Percentiles rank a stretch among this genome's conserved stretches.
phyloP scores from a whole-genome alignment of 805 yeast genomes.

The Kluyveromyces aestuarii region DNA sequence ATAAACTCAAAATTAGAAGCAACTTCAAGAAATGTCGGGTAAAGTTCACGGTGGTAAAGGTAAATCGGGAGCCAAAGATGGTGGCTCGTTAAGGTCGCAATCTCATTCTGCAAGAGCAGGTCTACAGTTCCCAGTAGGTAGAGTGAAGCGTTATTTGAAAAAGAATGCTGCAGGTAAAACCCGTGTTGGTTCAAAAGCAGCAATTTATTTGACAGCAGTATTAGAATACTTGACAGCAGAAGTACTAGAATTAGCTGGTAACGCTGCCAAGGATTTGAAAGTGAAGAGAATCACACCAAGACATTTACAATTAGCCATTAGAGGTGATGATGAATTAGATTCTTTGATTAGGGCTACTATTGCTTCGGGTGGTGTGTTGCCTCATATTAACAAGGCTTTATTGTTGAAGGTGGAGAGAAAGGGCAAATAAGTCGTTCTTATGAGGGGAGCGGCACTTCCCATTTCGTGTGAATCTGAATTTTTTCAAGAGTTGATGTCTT shows the following conservation, averaged over 20 bases:
- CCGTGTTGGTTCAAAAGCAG: slow-evolving; percentile 90
- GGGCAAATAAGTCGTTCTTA: slow-evolving; percentile 9
- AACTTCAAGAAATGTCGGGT: slow-evolving; percentile 62
- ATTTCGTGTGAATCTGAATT: neutral
- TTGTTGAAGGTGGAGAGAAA: slow-evolving; percentile 67
- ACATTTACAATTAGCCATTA: slow-evolving; percentile 91
- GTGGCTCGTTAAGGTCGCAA: slow-evolving; percentile 47
- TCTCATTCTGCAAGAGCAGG: slow-evolving; percentile 95
- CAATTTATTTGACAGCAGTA: slow-evolving; percentile 92
- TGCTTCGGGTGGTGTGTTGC: slow-evolving; percentile 97
- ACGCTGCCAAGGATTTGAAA: slow-evolving; percentile 92
- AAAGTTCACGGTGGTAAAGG: slow-evolving; percentile 97
- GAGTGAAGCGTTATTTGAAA: slow-evolving; percentile 94
- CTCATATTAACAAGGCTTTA: slow-evolving; percentile 80
- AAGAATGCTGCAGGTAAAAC: slow-evolving; percentile 77
- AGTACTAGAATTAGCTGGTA: slow-evolving; percentile 95
- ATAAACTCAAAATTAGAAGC: neutral
- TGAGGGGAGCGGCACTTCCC: neutral
- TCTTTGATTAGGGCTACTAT: slow-evolving; percentile 89
- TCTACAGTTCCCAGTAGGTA: slow-evolving; percentile 94
- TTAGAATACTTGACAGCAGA: slow-evolving; percentile 95
- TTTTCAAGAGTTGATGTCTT: too few relatives aligned
- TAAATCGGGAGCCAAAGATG: slow-evolving; percentile 76
- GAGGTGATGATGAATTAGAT: slow-evolving; percentile 97
- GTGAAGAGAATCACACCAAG: slow-evolving; percentile 97